Evolutionary conservation across 2,329 filamentous ascomycete genomes (phyloP), one percentile per base, ranked within the genome.

Genomic region (Diaporthe citrichinensis): DNA sequence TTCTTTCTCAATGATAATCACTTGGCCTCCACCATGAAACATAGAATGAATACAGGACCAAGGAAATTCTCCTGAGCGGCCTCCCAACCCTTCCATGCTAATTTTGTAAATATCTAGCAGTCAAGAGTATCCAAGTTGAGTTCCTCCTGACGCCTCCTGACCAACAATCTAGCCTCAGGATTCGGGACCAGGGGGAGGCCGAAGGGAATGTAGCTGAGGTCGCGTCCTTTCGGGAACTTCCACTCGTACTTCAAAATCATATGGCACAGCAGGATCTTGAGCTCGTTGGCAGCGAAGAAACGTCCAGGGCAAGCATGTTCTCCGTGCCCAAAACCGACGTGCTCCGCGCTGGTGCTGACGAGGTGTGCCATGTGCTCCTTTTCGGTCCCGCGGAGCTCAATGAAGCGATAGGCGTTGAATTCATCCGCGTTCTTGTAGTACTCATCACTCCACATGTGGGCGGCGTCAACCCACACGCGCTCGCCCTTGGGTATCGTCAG

Each of bases 271-370:
- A 80, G 72, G 10, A 84, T 77, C 81, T 87, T 86, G 57, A 86
- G 81, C 78, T 86, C 82, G 71, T 85, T 84, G 5, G 80, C 81
- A 0, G 84, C 85, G 77, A 86, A 86, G 79, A 86, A 87, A 1
- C 85, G 79, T 0, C 86, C 85, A 0, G 86, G 86, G 49, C 86
- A 87, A 0, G 85, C 83, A 62, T 86, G 84, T 7, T 78, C 79
- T 0, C 86, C 86, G 71, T 87, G 81, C 0, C 86, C 85, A 73
- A 87, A 88, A 0, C 77, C 79, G 15, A 85, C 72, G 25, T 81
- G 80, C 2, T 83, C 80, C 0, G 79, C 76, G 2, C 79, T 79
- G 0, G 84, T 85, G n/a, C 80, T 83, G 8, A 84, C 84, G 34
- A 84, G 81, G 71, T 85, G 83, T 12, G 81, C 79, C 2, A 76